phyloP scores from a whole-genome alignment of 225 moss, liverwort and hornwort genomes.

The Bryum argenteum region DNA sequence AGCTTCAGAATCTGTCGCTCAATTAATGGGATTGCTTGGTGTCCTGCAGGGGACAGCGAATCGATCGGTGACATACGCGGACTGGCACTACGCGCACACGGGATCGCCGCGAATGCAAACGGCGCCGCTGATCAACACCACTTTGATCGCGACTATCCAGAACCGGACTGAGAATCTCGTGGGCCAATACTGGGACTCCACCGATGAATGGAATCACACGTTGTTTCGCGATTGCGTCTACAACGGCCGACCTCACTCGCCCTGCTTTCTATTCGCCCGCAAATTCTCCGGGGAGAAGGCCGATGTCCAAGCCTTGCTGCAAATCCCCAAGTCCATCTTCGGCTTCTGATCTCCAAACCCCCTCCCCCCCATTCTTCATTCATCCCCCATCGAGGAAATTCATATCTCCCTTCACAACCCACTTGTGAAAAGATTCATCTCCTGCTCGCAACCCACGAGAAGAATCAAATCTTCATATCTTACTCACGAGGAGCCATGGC shows the following conservation, averaged over 20 bases:
- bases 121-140: slow-evolving; percentile 12
- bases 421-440: too few relatives aligned
- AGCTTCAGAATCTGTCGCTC: background rate
- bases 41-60: slow-evolving; percentile 41
- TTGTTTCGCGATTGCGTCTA: slow-evolving; percentile 31
- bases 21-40: background rate
- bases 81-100: slow-evolving; percentile 22
- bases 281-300: slow-evolving; percentile 32
- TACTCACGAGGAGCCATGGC: too few relatives aligned
- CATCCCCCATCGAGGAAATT: too few relatives aligned
- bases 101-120: slow-evolving; percentile 31
- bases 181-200: slow-evolving; percentile 51
- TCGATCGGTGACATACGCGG: slow-evolving; percentile 40
- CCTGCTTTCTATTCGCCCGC: slow-evolving; percentile 48
- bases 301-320: slow-evolving; percentile 27
- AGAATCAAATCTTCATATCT: too few relatives aligned
- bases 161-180: slow-evolving; percentile 45
- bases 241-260: slow-evolving; percentile 41
- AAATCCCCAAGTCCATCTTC: slow-evolving; percentile 24
- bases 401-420: too few relatives aligned
- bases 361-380: too few relatives aligned
- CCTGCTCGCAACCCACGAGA: too few relatives aligned
- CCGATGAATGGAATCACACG: slow-evolving; percentile 27
- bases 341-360: slow-evolving; percentile 26
- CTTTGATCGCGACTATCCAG: slow-evolving; percentile 33